Evolutionary conservation across 768 basidiomycete genomes (phyloP), one percentile per base, ranked within the genome.

Genomic region (Tylopilus plumbeoviolaceoides): DNA sequence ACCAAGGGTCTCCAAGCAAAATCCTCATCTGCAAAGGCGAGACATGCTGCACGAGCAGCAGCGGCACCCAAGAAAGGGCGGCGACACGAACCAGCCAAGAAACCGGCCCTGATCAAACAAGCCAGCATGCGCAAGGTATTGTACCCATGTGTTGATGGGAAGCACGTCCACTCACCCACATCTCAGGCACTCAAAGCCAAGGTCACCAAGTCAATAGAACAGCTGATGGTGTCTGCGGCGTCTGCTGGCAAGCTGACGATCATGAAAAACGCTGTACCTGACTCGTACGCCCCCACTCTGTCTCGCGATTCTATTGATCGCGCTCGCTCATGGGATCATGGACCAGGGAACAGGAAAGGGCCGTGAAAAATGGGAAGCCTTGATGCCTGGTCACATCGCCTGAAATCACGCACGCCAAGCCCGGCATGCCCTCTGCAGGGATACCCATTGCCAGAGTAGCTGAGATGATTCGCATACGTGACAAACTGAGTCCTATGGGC

Each of bases 151-250:
- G 23, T 20, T 23, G 49, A 23, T 35, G 39, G n/a, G 40, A 7
- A 8, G 30, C 30, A 30, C 30, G 30, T 9, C 41, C 52, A 15
- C 47, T 33, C 11, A 43, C 38, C 41, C 42, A 45, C 44, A 20
- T 28, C 36, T 17, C 51, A 95, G 93, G 76, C 82, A 63, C 77
- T 97, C 58, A 87, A 87, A 54, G 87, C 91, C 47, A 94, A 93
- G 73, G 94, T 97, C 66, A 92, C 89, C 68, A 85, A 83, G 68
- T 90, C 89, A 20, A 94, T 98, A 62, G 94, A 98, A 68, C 78
- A 80, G 50, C 93, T 95, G 70, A 91, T 94, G 84, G 89, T 91
- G 12, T 74, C 83, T 45, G 92, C 92, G 7, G 94, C 94, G 4
- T 92, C 90, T 5, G 76, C 84, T 40, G 94, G 94, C 36, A 92